Base-by-base conservation (phyloP, 148 eudicot genomes). In the Oxyria digyna region DNA sequence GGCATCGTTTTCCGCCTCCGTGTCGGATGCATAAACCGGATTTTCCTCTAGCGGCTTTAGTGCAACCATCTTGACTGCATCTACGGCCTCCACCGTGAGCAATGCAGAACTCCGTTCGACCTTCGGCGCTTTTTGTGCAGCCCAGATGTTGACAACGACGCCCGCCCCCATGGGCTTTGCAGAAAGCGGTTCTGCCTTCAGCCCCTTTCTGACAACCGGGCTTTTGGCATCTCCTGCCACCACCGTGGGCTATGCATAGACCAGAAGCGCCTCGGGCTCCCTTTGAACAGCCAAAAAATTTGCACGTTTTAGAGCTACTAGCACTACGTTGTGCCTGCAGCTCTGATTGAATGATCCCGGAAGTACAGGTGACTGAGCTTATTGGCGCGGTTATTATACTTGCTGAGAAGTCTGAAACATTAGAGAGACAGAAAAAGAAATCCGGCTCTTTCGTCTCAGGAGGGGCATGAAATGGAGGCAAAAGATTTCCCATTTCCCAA, bases 131-230 rank as follows among this genome's bases (percentile, higher is more conserved):
- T 75, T 82, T 87, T 31, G 84, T 85, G 75, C 96, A 90, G 20
- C 87, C 96, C 45, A 82, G 80, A 52, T 77, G 85, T 62, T 87
- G 90, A 66, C 98, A 93, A 70, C 98, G 72, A 3, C 98, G 88
- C 70, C 98, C 98, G 52, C 98, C 98, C 2, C 98, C 98, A 73
- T 93, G 98, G 42, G 98, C 98, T 80, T 93, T 93, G 88, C 98
- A 93, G 79, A 83, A 91, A 31, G 91, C 95, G 20, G 98, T 93
- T 71, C 90, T 81, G 20, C 98, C 96, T 78, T 93, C 98, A 23
- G 98, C 98, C 77, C 98, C 98, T 76, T 87, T 93, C 43, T 74
- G 85, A 84, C 98, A 93, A 54, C 88, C 96, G 12, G 68, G 79
- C 74, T 82, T 87, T 73, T 89, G 95, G 75, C 98, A 93, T 78